Conservation (phyloP, 2,329 filamentous ascomycete species). For the Tolypocladium capitatum region DNA sequence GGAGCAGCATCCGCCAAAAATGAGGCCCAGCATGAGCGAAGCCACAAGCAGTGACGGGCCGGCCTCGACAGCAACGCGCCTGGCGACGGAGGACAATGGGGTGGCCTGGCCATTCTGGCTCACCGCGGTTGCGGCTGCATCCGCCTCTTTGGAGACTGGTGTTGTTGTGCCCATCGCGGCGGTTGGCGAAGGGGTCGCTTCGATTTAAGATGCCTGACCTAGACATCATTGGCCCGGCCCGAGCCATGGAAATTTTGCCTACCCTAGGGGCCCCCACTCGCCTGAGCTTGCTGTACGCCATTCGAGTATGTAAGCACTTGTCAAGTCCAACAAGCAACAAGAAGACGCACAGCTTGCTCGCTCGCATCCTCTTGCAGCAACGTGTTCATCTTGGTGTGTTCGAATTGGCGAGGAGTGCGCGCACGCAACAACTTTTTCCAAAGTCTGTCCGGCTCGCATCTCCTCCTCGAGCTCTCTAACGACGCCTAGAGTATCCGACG, state of each 20-base stretch:
- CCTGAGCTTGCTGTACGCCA: too few species aligned
- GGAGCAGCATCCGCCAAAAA: constrained; percentile 91
- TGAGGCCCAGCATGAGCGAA: constrained; percentile 61
- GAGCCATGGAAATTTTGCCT: too few species aligned
- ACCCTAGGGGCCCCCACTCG: too few species aligned
- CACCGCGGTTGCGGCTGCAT: neutral
- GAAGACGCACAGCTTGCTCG: neutral
- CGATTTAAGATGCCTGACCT: neutral
- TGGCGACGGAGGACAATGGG: neutral
- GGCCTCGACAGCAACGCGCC: neutral
- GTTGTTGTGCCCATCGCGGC: neutral
- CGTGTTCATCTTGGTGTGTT: constrained; percentile 18
- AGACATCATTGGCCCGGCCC: neutral
- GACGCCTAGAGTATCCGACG: neutral
- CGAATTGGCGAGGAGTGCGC: neutral
- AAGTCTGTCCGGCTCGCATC: neutral
- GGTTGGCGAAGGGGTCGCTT: neutral
- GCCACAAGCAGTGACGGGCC: constrained; percentile 36
- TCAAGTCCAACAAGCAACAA: neutral
- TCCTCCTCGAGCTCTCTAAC: neutral
- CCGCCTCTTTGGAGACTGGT: neutral
- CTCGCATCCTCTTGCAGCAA: constrained; percentile 6
- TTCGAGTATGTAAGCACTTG: too few species aligned
- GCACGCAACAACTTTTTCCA: neutral
- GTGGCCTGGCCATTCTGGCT: neutral